phyloP scores from a whole-genome alignment of 2,329 filamentous ascomycete genomes.

The Botrytis squamosa region DNA sequence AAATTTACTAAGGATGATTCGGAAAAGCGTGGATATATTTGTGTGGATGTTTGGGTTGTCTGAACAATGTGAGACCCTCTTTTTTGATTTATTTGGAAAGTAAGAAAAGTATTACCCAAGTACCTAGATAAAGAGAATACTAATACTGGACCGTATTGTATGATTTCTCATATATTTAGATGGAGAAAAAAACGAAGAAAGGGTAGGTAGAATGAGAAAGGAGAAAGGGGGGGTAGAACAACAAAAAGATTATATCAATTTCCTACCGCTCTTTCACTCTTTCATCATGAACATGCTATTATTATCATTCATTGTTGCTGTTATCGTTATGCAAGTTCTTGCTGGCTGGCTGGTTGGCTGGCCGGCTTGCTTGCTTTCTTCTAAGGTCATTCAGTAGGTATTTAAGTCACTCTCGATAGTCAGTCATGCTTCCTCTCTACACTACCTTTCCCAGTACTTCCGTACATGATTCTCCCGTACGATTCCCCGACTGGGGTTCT shows the following conservation, averaged over 20 bases:
- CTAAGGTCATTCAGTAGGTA: background rate
- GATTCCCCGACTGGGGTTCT: slow-evolving; percentile 8
- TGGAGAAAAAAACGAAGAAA: background rate
- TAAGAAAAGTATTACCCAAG: background rate
- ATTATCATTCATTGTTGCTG: background rate
- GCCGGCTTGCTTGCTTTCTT: background rate
- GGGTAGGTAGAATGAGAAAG: background rate
- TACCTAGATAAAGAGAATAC: background rate
- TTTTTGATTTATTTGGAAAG: slow-evolving; percentile 9
- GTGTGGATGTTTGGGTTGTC: slow-evolving; percentile 15
- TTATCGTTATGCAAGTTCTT: slow-evolving; percentile 8
- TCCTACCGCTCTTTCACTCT: background rate
- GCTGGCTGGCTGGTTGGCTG: background rate
- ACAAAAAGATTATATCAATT: background rate
- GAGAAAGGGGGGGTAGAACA: background rate
- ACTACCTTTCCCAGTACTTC: background rate
- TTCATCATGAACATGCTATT: background rate
- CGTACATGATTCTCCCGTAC: slow-evolving; percentile 7
- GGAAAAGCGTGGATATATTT: background rate
- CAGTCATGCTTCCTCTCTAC: background rate
- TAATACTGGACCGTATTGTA: background rate
- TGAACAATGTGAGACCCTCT: slow-evolving; percentile 17
- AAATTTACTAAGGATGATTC: slow-evolving; percentile 6
- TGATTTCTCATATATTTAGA: slow-evolving; percentile 5
- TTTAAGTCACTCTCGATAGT: background rate